Percentiles rank a stretch among this genome's conserved stretches.
phyloP scores from a whole-genome alignment of 2,329 filamentous ascomycete species.

The Stagonosporopsis rhizophila region DNA sequence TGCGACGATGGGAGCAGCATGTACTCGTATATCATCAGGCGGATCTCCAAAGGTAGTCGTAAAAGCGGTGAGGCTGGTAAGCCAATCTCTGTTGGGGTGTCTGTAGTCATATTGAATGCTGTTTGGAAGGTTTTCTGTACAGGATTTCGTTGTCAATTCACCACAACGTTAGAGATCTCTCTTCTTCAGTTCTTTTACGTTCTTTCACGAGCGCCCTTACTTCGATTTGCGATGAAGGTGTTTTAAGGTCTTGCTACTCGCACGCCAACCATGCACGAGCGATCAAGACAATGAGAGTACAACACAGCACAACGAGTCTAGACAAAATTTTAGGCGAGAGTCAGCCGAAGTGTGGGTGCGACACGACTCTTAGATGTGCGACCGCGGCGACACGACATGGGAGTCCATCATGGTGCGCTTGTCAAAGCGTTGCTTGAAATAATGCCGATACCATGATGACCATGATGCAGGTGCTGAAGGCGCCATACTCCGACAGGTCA shows the following conservation, averaged over 20 bases:
- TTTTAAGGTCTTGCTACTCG: constrained; percentile 4
- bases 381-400: constrained; percentile 9
- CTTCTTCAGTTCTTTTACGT: constrained; percentile 1
- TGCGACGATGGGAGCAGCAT: constrained; percentile 51
- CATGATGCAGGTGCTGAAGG: constrained; percentile 24
- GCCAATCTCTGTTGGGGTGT: constrained; percentile 1
- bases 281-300: constrained; percentile 10
- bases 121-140: constrained; percentile 2
- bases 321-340: constrained; percentile 14
- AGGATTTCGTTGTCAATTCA: not conserved
- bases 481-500: constrained; percentile 17
- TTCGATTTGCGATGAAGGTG: constrained; percentile 8
- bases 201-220: constrained; percentile 11
- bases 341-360: constrained; percentile 10
- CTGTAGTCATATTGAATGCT: constrained; percentile 6
- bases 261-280: constrained; percentile 10
- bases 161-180: not conserved
- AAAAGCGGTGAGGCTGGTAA: constrained; percentile 46
- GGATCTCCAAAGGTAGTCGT: constrained; percentile 55
- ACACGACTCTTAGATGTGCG: constrained; percentile 16
- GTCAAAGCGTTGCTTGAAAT: constrained; percentile 20
- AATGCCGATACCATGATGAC: constrained; percentile 29
- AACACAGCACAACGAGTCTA: constrained; percentile 5
- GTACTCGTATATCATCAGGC: constrained; percentile 56
- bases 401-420: constrained; percentile 29